These are phyloP conservation scores for Silene uniflora DNA, from an alignment of 148 eudicot genomes.

Conservation along the genomic window DNA sequence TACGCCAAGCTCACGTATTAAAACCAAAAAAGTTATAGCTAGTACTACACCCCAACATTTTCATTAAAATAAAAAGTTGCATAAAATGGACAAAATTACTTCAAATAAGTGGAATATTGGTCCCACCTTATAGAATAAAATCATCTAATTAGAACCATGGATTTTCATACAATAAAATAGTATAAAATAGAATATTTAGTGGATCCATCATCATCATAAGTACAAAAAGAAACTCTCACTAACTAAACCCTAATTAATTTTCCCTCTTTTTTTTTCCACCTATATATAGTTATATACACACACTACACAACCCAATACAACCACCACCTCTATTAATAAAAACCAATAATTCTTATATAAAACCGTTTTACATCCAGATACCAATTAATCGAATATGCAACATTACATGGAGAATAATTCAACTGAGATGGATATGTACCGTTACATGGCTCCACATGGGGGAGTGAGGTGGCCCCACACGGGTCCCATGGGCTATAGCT, in stretches of 20 bases:
- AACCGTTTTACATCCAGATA: background rate
- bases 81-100: background rate
- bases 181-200: slow-evolving; percentile 5
- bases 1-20: slow-evolving; percentile 30
- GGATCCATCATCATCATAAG: slow-evolving; percentile 4
- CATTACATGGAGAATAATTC: slow-evolving; percentile 15
- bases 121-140: slow-evolving; percentile 16
- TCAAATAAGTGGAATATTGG: slow-evolving; percentile 15
- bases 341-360: background rate
- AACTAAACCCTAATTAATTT: slow-evolving; percentile 12
- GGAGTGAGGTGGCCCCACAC: slow-evolving; percentile 8
- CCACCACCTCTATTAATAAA: background rate
- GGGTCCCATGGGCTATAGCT: background rate
- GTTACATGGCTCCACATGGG: slow-evolving; percentile 19
- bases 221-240: slow-evolving; percentile 24
- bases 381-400: slow-evolving; percentile 15
- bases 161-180: background rate
- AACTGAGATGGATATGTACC: slow-evolving; percentile 30
- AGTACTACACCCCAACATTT: background rate
- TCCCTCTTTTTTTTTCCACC: background rate
- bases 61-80: background rate
- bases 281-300: background rate
- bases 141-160: background rate
- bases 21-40: background rate
- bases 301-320: background rate